Evolutionary conservation across 148 eudicot genomes (phyloP).

Genomic region (Rhododendron henanense): DNA sequence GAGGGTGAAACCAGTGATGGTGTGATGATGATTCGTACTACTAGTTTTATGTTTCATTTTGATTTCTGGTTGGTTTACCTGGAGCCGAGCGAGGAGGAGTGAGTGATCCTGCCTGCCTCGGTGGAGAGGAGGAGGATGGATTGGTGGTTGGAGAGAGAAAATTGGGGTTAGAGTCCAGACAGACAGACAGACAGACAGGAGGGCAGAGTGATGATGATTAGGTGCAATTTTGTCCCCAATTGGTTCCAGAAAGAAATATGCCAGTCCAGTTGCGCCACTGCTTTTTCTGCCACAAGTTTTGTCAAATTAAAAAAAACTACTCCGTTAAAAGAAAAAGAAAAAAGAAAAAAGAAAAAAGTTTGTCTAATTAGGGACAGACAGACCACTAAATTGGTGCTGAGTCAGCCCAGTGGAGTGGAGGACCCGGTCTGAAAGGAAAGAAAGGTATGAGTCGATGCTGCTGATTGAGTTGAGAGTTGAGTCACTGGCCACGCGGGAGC

Average conservation of each 20-base stretch:
- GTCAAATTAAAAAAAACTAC: too few relatives aligned
- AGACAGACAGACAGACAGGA: too few relatives aligned
- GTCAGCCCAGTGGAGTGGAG: neutral
- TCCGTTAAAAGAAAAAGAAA: too few relatives aligned
- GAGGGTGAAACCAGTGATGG: neutral
- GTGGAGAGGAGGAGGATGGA: neutral
- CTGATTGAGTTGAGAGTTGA: too few relatives aligned
- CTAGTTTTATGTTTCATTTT: constrained; percentile 9
- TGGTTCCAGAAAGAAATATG: neutral
- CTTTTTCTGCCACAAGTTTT: neutral
- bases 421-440: neutral
- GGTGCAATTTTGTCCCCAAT: neutral
- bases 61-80: neutral
- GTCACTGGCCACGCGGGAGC: too few relatives aligned
- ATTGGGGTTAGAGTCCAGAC: neutral
- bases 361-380: neutral
- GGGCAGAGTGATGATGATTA: neutral
- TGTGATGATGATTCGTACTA: neutral
- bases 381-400: neutral
- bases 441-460: neutral
- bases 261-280: neutral
- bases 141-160: neutral
- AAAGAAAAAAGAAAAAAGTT: neutral
- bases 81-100: neutral
- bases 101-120: too few relatives aligned